phyloP scores from a whole-genome alignment of 495 filamentous ascomycete species.

The Penicillium parvum region DNA sequence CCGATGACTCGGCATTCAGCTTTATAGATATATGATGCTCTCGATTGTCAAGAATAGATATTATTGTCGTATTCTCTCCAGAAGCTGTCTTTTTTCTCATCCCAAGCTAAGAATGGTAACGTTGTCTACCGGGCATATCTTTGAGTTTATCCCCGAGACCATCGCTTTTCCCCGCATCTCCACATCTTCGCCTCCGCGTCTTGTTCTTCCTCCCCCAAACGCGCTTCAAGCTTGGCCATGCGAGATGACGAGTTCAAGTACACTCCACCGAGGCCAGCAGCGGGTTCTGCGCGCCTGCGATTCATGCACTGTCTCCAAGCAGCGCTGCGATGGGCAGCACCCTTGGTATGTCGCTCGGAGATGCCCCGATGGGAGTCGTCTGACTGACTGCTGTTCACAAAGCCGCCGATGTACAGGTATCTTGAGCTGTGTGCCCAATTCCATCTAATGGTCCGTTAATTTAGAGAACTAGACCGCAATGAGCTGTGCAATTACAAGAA shows the following conservation, averaged over 20 bases:
- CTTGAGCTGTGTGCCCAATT: not conserved
- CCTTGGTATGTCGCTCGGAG: slow-evolving; percentile 9
- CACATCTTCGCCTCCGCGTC: slow-evolving; percentile 12
- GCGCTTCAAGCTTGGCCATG: not conserved
- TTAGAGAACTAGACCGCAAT: slow-evolving; percentile 4
- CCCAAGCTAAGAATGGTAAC: no score
- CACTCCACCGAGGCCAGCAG: slow-evolving; percentile 4
- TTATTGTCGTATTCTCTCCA: no score
- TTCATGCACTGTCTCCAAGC: slow-evolving; percentile 14
- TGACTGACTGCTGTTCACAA: not conserved
- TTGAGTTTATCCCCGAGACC: not conserved
- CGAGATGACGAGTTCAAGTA: not conserved
- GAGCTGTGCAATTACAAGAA: slow-evolving; percentile 17
- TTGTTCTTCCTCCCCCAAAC: not conserved
- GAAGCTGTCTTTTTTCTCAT: no score
- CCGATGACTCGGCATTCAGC: no score
- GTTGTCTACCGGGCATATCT: no score
- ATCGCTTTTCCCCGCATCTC: slow-evolving; percentile 6
- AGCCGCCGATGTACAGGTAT: slow-evolving; percentile 17
- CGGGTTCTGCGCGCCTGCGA: slow-evolving; percentile 16
- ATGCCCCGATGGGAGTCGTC: not conserved
- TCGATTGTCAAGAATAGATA: not conserved
- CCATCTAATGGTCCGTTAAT: not conserved
- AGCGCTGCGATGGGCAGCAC: slow-evolving; percentile 16
- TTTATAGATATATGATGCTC: no score